Base-by-base conservation (phyloP, 1,139 yeast species). In the Yamadazyma taylorii region DNA sequence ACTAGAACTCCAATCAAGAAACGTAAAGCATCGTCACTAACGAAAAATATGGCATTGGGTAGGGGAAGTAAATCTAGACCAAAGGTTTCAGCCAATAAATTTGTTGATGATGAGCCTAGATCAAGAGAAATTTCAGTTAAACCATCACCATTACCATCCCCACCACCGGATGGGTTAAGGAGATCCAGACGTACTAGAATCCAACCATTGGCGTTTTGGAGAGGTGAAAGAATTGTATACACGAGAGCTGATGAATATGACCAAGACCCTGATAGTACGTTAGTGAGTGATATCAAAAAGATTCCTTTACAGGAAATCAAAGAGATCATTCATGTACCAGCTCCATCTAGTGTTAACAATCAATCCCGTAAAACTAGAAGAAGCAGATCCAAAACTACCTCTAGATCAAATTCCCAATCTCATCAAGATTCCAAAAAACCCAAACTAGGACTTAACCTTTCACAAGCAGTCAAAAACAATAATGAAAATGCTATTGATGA, bases 121-220 rank as follows among this genome's bases (percentile, higher is more conserved):
- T 40, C 42, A 3, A 31, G 25, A 27, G 41, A 31, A 26, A 35
- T 33, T 14, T 31, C 32, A n/a, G 47, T 51, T 6, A 52, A 50
- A 30, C 66, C 67, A 2, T 60, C 69, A 3, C 71, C 71, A 5
- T 55, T 69, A 35, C 75, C 74, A 1, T 66, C 73, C 2, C 75
- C 74, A 2, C 74, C 75, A 6, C 74, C 74, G 3, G 74, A 67
- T 41, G 73, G 73, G 1, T 53, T 66, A 12, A 56, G 75, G 29
- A 50, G 75, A 44, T 85, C 96, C 0, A 69, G 72, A 31, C 71
- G 96, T 51, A 75, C 78, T 0, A 75, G 76, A 46, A 73, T 85
- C 6, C 78, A 84, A 2, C 95, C 96, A 0, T 64, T 88, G 46
- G 92, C 89, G 9, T 85, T 73, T 55, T 88, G 97, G 96, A 76